These are phyloP conservation scores for Candida pseudoglaebosa DNA, from an alignment of 805 yeast species.

Conservation along the genomic window DNA sequence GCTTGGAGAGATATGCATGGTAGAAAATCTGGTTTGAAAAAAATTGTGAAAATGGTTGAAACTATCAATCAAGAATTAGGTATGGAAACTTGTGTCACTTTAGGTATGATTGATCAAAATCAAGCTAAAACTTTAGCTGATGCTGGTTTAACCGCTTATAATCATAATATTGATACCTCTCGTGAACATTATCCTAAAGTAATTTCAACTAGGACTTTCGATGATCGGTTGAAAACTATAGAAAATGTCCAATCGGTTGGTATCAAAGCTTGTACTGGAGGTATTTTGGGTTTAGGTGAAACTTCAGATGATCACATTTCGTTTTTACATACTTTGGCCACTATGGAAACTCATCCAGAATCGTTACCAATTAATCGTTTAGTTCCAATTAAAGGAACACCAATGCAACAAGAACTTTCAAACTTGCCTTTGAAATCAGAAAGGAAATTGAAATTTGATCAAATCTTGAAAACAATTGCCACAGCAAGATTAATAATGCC, in stretches of 20 bases:
- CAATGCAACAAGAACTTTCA: conserved; percentile 55
- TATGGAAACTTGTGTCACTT: conserved; percentile 75
- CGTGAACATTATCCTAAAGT: conserved; percentile 73
- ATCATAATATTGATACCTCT: conserved; percentile 78
- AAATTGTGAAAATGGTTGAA: conserved; percentile 61
- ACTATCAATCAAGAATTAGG: conserved; percentile 57
- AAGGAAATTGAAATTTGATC: conserved; percentile 53
- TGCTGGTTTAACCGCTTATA: conserved; percentile 79
- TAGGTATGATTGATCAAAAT: conserved; percentile 70
- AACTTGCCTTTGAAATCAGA: conserved; percentile 27
- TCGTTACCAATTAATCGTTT: conserved; percentile 75
- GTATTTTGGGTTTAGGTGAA: conserved; percentile 77
- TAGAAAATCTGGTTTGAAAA: conserved; percentile 60
- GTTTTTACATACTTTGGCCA: conserved; percentile 62
- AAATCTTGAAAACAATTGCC: conserved; percentile 64
- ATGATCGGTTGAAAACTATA: conserved; percentile 67
- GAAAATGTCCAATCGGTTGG: conserved; percentile 61
- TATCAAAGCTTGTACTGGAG: conserved; percentile 71
- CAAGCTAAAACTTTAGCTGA: conserved; percentile 58
- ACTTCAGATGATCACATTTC: conserved; percentile 67
- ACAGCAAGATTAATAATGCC: conserved; percentile 79
- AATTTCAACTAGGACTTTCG: conserved; percentile 65
- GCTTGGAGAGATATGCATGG: conserved; percentile 88
- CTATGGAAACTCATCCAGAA: conserved; percentile 72
- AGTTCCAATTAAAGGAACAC: conserved; percentile 78